These are phyloP conservation scores for Xylariales sp. DNA, from an alignment of 2,329 filamentous ascomycete genomes.

Conservation along the genomic window DNA sequence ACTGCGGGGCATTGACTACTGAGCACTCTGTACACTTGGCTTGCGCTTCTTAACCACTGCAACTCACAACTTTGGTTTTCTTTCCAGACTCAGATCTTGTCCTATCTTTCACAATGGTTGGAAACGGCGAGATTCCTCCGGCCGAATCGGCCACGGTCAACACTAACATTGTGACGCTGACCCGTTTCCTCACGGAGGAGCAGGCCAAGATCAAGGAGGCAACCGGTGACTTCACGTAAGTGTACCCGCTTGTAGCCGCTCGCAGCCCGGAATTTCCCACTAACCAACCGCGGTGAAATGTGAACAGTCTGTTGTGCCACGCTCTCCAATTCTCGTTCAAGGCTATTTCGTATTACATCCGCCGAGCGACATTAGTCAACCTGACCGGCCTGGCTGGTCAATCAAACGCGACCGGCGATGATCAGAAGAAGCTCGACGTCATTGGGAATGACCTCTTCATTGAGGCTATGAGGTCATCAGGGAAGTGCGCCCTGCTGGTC, in stretches of 20 bases:
- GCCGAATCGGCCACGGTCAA: slow-evolving; percentile 76
- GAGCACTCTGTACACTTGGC: too few relatives aligned
- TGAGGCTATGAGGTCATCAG: slow-evolving; percentile 87
- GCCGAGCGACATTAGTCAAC: slow-evolving; percentile 90
- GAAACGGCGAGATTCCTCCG: slow-evolving; percentile 20
- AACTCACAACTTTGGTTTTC: too few relatives aligned
- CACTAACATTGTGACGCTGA: slow-evolving; percentile 93
- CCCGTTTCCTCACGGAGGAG: slow-evolving; percentile 93
- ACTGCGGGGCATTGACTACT: too few relatives aligned
- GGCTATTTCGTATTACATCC: slow-evolving; percentile 99
- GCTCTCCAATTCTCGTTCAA: slow-evolving; percentile 99
- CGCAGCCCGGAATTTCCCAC: too few relatives aligned
- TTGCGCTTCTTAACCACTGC: too few relatives aligned
- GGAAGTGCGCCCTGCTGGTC: slow-evolving; percentile 86
- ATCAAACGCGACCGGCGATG: slow-evolving; percentile 91
- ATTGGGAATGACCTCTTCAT: slow-evolving; percentile 99
- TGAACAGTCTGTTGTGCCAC: slow-evolving; percentile 80
- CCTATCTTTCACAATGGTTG: slow-evolving; percentile 24
- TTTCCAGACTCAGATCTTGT: too few relatives aligned
- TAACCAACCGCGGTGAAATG: neutral
- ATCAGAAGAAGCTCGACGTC: slow-evolving; percentile 99
- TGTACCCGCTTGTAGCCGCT: slow-evolving; percentile 15
- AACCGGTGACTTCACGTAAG: slow-evolving; percentile 97
- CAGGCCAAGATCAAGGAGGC: slow-evolving; percentile 90
- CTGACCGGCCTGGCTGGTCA: slow-evolving; percentile 92